A percentile compares a stretch with the other conserved stretches of the same genome.
Conservation (phyloP, 805 yeast species). For the Kodamaea laetipori region DNA sequence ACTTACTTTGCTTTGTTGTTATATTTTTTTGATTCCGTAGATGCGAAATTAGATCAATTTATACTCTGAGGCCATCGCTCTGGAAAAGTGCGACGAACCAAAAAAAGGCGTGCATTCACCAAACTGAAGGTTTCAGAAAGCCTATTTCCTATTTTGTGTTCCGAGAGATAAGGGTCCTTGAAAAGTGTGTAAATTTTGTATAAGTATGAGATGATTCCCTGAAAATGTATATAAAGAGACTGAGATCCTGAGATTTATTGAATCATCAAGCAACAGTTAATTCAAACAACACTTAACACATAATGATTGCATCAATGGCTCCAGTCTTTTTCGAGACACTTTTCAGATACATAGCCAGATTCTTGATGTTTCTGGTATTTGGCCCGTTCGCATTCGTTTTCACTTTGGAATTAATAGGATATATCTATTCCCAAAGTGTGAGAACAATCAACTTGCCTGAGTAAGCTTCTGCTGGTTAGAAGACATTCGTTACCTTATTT, state of each 20-base stretch:
- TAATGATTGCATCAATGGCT: constrained; percentile 4
- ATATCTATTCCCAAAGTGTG: constrained; percentile 11
- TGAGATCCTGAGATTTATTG: neutral
- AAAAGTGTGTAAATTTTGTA: neutral
- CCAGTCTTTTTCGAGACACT: constrained; percentile 6
- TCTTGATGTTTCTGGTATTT: constrained; percentile 12
- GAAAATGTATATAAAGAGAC: neutral
- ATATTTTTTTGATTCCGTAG: too few relatives aligned
- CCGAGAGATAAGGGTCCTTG: constrained; percentile 1
- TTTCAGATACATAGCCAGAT: constrained; percentile 11
- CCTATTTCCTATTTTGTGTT: neutral
- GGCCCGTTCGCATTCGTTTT: constrained; percentile 13
- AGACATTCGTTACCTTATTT: neutral
- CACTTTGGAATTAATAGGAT: constrained; percentile 13
- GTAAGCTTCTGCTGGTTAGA: constrained; percentile 8
- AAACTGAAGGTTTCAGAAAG: neutral
- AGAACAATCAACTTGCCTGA: constrained; percentile 1
- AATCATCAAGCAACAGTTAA: neutral
- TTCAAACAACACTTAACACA: neutral
- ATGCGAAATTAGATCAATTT: constrained; percentile 1
- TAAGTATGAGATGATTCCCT: too few relatives aligned
- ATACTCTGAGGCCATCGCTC: neutral
- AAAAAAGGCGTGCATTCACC: neutral
- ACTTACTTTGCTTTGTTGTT: too few relatives aligned
- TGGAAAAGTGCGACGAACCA: neutral